Evolutionary conservation across 768 basidiomycete genomes (phyloP), one percentile per base, ranked within the genome.

Genomic region (Albatrellus ellisii): DNA sequence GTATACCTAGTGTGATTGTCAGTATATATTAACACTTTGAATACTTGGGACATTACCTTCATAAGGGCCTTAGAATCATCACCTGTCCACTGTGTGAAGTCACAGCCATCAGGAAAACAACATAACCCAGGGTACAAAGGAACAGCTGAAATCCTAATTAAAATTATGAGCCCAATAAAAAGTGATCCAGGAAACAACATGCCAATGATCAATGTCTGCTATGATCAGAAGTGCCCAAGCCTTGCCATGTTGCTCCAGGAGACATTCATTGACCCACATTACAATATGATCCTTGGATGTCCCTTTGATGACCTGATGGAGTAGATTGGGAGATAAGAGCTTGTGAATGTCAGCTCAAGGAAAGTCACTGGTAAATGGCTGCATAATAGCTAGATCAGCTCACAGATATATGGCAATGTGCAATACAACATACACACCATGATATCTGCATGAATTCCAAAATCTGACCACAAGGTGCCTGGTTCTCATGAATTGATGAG

Each of bases 51-150:
- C 18, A 24, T 14, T 24, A 55, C 55, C 49, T 56, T 56, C 54
- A 56, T 56, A 11, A 57, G 28, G 1, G 46, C 56, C 36, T 56
- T 56, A 0, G 53, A 56, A 31, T 57, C 55, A 26, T 57, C 48
- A 2, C 53, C 56, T 1, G 53, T 56, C 55, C 55, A 56, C 20
- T 55, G 55, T 25, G 54, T 55, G 49, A 55, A 56, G 22, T 42
- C 40, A 8, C 55, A 44, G 0, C 55, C 55, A 18, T 56, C 33
- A 4, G 40, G 47, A 39, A 56, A 56, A 12, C 39, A 40, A 2
- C 52, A 41, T 6, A 56, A 42, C 0, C 48, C 52, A 1, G 51
- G 34, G 38, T 52, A 55, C 9, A 46, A 43, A 2, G 53, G 53
- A 4, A 43, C 46, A 4, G 39, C 45, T n/a, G 49, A 46, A 27